phyloP scores from a whole-genome alignment of 768 basidiomycete genomes.

The Auricularia heimuer region DNA sequence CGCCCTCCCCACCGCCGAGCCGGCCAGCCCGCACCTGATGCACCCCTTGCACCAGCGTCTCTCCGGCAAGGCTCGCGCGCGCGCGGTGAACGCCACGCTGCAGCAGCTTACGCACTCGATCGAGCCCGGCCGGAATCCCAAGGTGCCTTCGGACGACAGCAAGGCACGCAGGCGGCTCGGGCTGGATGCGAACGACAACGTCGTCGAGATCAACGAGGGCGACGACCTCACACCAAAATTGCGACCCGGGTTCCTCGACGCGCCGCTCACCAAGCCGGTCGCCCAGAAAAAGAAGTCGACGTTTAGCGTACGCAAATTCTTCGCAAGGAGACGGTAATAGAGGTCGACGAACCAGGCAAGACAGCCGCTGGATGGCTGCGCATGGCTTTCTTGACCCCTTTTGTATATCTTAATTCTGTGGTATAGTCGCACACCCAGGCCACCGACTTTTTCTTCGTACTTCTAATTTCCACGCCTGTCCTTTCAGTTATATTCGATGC shows the following conservation, averaged over 20 bases:
- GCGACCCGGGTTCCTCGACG: neutral
- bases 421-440: neutral
- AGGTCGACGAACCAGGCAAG: too few species aligned
- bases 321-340: neutral
- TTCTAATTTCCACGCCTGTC: neutral
- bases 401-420: neutral
- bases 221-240: neutral
- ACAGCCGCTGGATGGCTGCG: neutral
- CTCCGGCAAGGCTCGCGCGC: neutral
- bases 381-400: neutral
- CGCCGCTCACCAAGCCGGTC: neutral
- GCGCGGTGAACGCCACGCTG: neutral
- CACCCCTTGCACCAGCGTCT: neutral
- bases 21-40: neutral
- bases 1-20: neutral
- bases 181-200: neutral
- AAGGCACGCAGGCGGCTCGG: neutral
- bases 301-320: neutral
- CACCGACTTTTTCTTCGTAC: neutral
- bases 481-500: neutral
- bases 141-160: neutral
- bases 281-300: neutral
- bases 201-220: neutral
- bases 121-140: neutral
- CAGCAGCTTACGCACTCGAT: neutral